Percentiles rank a stretch among this genome's conserved stretches.
Evolutionary conservation across 2,329 filamentous ascomycete genomes (phyloP).

Genomic region (Cladosporium halotolerans): DNA sequence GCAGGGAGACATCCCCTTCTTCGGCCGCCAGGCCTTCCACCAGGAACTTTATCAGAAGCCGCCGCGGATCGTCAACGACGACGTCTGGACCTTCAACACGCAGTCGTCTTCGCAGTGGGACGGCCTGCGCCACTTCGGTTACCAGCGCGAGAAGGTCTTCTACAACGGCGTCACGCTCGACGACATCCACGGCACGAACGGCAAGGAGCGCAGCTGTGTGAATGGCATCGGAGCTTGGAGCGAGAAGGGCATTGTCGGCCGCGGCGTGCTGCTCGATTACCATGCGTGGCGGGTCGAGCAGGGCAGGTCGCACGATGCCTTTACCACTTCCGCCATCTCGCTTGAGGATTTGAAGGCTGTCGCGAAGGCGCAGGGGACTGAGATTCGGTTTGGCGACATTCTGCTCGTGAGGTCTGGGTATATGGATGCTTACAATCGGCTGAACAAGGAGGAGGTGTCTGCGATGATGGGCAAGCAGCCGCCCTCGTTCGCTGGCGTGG

Average conservation of each 20-base stretch:
- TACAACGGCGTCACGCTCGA: conserved; percentile 36
- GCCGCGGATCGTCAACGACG: conserved; percentile 53
- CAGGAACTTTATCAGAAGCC: conserved; percentile 48
- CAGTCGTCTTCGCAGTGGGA: conserved; percentile 24
- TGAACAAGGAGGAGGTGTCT: conserved; percentile 34
- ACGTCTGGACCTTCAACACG: conserved; percentile 54
- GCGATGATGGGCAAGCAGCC: conserved; percentile 29
- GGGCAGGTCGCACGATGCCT: conserved; percentile 29
- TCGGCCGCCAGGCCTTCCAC: conserved; percentile 51
- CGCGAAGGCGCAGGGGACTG: conserved; percentile 42
- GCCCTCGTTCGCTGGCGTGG: conserved; percentile 44
- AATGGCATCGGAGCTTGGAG: conserved; percentile 45
- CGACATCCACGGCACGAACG: conserved; percentile 32
- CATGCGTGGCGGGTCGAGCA: conserved; percentile 43
- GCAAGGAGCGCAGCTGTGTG: conserved; percentile 30
- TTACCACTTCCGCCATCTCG: conserved; percentile 31
- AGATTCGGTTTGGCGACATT: conserved; percentile 52
- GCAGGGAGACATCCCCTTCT: conserved; percentile 48
- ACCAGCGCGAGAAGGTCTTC: conserved; percentile 35
- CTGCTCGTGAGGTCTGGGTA: conserved; percentile 47
- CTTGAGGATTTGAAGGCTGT: conserved; percentile 39
- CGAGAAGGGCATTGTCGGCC: conserved; percentile 50
- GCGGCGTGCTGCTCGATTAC: conserved; percentile 51
- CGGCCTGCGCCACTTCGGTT: conserved; percentile 34
- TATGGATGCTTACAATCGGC: conserved; percentile 35